phyloP scores from a whole-genome alignment of 352 stramenopile genomes.

The Blastocystis sp. region DNA sequence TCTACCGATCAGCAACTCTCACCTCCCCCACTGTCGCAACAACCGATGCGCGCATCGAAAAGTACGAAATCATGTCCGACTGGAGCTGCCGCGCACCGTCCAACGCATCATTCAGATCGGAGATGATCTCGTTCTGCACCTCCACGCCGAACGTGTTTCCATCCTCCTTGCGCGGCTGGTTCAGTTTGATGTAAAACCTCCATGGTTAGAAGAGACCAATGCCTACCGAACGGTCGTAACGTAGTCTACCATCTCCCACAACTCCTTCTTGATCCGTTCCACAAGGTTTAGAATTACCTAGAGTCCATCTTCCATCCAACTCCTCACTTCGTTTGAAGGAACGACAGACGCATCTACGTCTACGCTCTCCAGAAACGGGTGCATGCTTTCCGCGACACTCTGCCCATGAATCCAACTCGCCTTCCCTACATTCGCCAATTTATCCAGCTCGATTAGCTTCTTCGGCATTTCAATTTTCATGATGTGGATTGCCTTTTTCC shows the following conservation, averaged over 20 bases:
- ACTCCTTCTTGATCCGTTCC: constrained; percentile 25
- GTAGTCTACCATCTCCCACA: constrained; percentile 54
- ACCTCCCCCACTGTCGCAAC: neutral
- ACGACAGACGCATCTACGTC: neutral
- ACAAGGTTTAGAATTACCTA: constrained; percentile 13
- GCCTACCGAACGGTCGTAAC: constrained; percentile 26
- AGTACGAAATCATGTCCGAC: constrained; percentile 50
- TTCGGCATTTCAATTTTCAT: constrained; percentile 44
- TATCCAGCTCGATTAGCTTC: constrained; percentile 16
- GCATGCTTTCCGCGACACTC: neutral
- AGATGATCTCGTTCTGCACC: constrained; percentile 53
- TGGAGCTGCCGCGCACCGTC: constrained; percentile 6
- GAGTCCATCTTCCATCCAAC: neutral
- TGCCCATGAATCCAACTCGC: neutral
- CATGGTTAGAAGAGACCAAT: neutral
- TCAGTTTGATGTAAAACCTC: constrained; percentile 50
- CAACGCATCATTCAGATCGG: constrained; percentile 20
- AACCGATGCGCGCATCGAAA: constrained; percentile 9
- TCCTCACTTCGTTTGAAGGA: constrained; percentile 10
- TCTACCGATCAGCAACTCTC: neutral
- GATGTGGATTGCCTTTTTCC: constrained; percentile 28
- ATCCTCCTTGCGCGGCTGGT: constrained; percentile 44
- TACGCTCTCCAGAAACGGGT: neutral
- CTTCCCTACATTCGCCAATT: neutral
- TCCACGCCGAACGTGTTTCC: constrained; percentile 55